Conservation (phyloP, 306 rosid genomes). For the Medicago lupulina region DNA sequence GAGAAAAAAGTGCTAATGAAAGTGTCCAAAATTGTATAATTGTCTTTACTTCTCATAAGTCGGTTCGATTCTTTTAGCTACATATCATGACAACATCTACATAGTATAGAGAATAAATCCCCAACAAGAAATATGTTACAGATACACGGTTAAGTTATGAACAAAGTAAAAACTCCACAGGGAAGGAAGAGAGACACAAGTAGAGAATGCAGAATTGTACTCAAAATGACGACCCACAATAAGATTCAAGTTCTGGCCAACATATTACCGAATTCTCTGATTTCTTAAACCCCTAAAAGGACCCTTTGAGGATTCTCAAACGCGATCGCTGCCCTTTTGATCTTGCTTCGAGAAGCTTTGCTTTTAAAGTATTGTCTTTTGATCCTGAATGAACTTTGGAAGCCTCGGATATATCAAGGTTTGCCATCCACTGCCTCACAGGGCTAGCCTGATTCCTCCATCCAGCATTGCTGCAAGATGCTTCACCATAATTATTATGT, state of each 20-base stretch:
- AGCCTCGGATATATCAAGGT: constrained; percentile 54
- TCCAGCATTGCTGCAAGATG: constrained; percentile 90
- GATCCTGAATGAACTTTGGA: constrained; percentile 60
- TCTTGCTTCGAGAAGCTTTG: constrained; percentile 97
- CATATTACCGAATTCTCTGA: constrained; percentile 3
- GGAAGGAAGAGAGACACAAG: constrained; percentile 8
- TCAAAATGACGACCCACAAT: constrained; percentile 37
- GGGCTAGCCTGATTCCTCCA: constrained; percentile 97
- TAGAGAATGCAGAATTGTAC: background rate
- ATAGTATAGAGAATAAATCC: constrained; percentile 49
- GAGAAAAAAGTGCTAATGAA: background rate
- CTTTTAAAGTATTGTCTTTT: constrained; percentile 80
- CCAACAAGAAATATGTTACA: constrained; percentile 46
- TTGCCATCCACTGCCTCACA: constrained; percentile 77
- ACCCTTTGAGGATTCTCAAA: constrained; percentile 65
- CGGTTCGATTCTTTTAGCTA: constrained; percentile 36
- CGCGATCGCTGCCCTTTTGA: constrained; percentile 79
- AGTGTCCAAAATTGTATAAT: constrained; percentile 39
- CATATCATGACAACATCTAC: constrained; percentile 39
- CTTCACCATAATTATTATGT: constrained; percentile 64
- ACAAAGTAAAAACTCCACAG: constrained; percentile 37
- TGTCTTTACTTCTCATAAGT: constrained; percentile 30
- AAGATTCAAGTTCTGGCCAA: constrained; percentile 35
- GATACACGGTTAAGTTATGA: constrained; percentile 39
- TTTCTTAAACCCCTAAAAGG: constrained; percentile 45